These are phyloP conservation scores for Boletus eberwhitei DNA, from an alignment of 768 basidiomycete species.

Conservation along the genomic window DNA sequence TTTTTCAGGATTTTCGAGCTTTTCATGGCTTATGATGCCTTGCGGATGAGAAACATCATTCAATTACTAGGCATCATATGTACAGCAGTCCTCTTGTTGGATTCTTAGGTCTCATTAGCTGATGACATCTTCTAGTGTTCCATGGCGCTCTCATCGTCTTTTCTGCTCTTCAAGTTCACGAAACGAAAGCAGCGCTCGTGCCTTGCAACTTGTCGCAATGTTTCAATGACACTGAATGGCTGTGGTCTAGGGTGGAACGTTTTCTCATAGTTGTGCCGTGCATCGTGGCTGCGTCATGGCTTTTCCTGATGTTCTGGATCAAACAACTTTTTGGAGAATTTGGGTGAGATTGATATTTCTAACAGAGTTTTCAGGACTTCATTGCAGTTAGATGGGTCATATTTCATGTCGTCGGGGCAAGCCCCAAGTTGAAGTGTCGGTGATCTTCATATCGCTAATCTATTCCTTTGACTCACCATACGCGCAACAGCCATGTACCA, in stretches of 20 bases:
- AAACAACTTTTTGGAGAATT: constrained; percentile 76
- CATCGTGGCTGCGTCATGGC: constrained; percentile 63
- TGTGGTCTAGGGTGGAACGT: constrained; percentile 59
- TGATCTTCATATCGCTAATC: not conserved
- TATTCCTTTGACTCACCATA: not conserved
- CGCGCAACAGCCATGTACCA: constrained; percentile 72
- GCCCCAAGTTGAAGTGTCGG: constrained; percentile 79
- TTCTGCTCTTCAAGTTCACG: constrained; percentile 71
- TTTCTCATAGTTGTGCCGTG: constrained; percentile 73
- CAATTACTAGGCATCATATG: constrained; percentile 73
- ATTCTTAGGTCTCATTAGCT: not conserved
- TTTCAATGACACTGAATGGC: constrained; percentile 46
- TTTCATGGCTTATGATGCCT: constrained; percentile 79
- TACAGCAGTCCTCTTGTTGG: constrained; percentile 32
- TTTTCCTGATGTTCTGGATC: constrained; percentile 64
- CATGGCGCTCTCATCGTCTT: constrained; percentile 72
- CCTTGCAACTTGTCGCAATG: constrained; percentile 34
- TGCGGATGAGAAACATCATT: constrained; percentile 72
- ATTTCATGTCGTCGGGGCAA: constrained; percentile 86
- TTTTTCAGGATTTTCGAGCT: constrained; percentile 69
- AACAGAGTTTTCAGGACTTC: not conserved
- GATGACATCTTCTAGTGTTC: constrained; percentile 44
- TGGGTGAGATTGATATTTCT: constrained; percentile 49
- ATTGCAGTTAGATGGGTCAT: constrained; percentile 69
- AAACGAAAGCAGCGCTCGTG: constrained; percentile 65